Evolutionary conservation across 2,329 filamentous ascomycete genomes (phyloP).

Genomic region (Torrubiella hemipterigena): DNA sequence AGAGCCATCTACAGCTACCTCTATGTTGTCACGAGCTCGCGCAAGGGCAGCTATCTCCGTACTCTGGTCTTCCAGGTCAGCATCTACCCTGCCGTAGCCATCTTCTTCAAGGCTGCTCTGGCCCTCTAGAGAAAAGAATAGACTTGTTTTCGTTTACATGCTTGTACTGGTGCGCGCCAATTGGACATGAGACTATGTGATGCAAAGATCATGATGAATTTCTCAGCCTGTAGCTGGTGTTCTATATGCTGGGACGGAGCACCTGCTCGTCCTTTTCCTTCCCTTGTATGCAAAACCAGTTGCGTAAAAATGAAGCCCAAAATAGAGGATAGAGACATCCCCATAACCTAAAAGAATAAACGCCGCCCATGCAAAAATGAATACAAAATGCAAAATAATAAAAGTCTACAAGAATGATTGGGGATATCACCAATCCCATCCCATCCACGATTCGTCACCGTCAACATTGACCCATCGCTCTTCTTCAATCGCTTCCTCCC

Average conservation of each 20-base stretch:
- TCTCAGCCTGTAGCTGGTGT: no score
- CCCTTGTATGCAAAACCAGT: no score
- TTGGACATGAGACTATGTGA: no score
- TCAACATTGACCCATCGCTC: conserved; percentile 71
- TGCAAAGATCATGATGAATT: no score
- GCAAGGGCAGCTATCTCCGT: conserved; percentile 6
- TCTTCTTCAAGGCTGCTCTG: conserved; percentile 5
- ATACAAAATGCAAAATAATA: conserved; percentile 5
- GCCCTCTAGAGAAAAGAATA: background rate
- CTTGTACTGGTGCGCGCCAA: no score
- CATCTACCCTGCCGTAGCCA: conserved; percentile 6
- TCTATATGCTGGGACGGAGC: no score
- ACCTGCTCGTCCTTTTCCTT: no score
- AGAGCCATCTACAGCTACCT: conserved; percentile 4
- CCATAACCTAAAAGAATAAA: conserved; percentile 8
- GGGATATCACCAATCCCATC: conserved; percentile 21
- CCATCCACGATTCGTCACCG: conserved; percentile 52
- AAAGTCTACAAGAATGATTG: background rate
- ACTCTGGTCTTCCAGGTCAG: conserved; percentile 6
- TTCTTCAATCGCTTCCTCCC: conserved; percentile 52
- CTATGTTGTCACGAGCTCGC: conserved; percentile 4
- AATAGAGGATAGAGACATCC: background rate
- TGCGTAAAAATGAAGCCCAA: no score
- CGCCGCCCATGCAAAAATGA: conserved; percentile 3
- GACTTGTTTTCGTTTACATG: no score